Evolutionary conservation across 352 stramenopile genomes (phyloP).

Genomic region (Phytophthora uliginosa): DNA sequence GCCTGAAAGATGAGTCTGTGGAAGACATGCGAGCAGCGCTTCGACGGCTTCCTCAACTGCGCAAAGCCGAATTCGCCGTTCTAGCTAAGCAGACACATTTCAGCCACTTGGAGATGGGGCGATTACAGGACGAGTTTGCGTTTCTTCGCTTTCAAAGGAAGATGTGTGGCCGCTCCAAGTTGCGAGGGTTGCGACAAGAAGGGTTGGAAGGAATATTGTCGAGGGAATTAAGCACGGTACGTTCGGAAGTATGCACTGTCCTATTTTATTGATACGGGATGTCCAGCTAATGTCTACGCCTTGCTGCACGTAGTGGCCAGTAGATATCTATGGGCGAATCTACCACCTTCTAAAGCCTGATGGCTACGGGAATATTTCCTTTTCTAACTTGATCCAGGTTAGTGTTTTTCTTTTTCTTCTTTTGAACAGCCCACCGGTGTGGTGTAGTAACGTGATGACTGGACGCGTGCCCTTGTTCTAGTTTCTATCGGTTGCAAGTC

Average conservation of each 20-base stretch:
- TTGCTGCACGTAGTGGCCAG: constrained; percentile 47
- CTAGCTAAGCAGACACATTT: constrained; percentile 66
- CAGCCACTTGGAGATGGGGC: constrained; percentile 56
- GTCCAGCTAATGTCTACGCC: neutral
- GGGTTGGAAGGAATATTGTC: constrained; percentile 65
- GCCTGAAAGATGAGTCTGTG: constrained; percentile 65
- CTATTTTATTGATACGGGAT: neutral
- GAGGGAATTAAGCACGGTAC: constrained; percentile 58
- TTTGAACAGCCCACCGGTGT: neutral
- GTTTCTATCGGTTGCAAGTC: constrained; percentile 56
- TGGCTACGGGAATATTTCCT: constrained; percentile 72
- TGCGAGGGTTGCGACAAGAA: constrained; percentile 62
- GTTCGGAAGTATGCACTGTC: neutral
- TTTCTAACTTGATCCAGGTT: constrained; percentile 73
- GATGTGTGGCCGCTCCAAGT: constrained; percentile 46
- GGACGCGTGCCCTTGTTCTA: constrained; percentile 6
- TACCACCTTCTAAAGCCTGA: constrained; percentile 64
- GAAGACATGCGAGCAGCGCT: constrained; percentile 68
- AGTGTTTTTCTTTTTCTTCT: neutral
- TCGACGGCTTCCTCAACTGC: constrained; percentile 55
- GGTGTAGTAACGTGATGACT: constrained; percentile 1
- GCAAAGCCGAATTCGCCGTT: constrained; percentile 62
- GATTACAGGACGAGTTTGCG: constrained; percentile 74
- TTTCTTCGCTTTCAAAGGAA: constrained; percentile 68
- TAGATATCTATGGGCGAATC: constrained; percentile 50